Base-by-base conservation (phyloP, 2,329 filamentous ascomycete genomes). In the Tricladium varicosporioides region DNA sequence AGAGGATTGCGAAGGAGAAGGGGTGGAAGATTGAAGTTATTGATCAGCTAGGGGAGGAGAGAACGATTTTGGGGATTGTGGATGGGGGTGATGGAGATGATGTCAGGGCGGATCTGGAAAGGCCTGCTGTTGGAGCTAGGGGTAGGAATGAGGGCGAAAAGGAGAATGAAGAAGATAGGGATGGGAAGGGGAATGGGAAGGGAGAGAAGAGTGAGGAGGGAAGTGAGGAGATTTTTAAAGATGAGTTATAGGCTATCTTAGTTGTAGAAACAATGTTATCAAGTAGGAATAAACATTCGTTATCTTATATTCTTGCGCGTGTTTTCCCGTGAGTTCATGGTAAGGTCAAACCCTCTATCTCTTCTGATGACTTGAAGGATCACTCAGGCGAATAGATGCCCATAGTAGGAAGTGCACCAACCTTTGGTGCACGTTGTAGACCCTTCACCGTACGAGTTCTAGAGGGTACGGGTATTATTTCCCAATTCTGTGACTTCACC, bases 1-100 rank as follows among this genome's bases (percentile, higher is more conserved):
- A 89, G 69, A 81, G 84, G 65, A 69, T 89, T 43, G 89, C 90
- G 0, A 82, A 85, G 2, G 84, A 87, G 7, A 82, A 85, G 62
- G 84, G 85, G 14, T 96, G 92, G 91, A 88, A 86, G 66, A 76
- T 96, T 58, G 89, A 94, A 71, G 78, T 94, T 13, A 83, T 94
- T 1, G 88, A 94, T 66, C 78, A 84, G 10, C 82, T 86, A 1
- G 75, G 78, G 4, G 69, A 71, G 4, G 79, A 81, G 18, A 75
- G 83, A 60, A 87, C 91, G 68, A 82, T 93, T 43, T 77, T 87
- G 46, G 89, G 87, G 0, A 83, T 89, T 44, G 80, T 93, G 14
- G 85, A 87, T 27, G 74, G 75, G 1, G 80, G 82, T 11, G 79
- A 79, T 2, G 80, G 82, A 1, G 78, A 82, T 0, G 76, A 79